Base-by-base conservation (phyloP, 2,329 filamentous ascomycete genomes). In the Sclerotinia glacialis region DNA sequence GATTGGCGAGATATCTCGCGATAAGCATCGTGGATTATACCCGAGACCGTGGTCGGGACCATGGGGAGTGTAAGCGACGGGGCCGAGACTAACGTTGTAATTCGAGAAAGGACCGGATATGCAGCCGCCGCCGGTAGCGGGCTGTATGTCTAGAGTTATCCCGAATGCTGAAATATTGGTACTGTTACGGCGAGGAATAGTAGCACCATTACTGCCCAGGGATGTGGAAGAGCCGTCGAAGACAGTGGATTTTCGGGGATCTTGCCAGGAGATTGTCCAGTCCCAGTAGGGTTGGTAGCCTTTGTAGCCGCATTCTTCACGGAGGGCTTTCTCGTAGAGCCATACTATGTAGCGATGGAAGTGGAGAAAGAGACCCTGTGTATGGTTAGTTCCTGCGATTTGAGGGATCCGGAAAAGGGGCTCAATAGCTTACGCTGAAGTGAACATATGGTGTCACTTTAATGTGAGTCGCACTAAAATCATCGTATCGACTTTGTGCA, bases 91-190 rank as follows among this genome's bases (percentile, higher is more conserved):
- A 4, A 72, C 42, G 2, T 14, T 50, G 42, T 58, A 58, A 11
- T 59, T 49, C 9, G 53, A 58, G 23, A 65, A 65, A 3, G 63
- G 53, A 2, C 63, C 63, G 7, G 44, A 49, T 21, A 65, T 59
- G n/a, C 84, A 86, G 2, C 85, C 85, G 49, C 85, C 84, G 18
- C 85, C 85, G 0, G 79, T 78, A n/a, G 83, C 85, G 0, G 80
- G 79, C 0, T 81, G 82, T 63, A 76, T 72, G 70, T 78, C 71
- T 46, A 72, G 70, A 2, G 72, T 59, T 5, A 64, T 61, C 0
- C 67, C 70, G 31, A 71, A 71, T 37, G 64, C 46, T 2, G 75
- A 68, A 2, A 67, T 71, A 8, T 71, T 66, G 14, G 76, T 76
- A 55, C 72, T 73, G 14, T 72, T 72, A 18, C 55, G 55, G 58